These are phyloP conservation scores for Magnolia changhungtana DNA, from an alignment of 164 flowering plant genomes.

Conservation along the genomic window DNA sequence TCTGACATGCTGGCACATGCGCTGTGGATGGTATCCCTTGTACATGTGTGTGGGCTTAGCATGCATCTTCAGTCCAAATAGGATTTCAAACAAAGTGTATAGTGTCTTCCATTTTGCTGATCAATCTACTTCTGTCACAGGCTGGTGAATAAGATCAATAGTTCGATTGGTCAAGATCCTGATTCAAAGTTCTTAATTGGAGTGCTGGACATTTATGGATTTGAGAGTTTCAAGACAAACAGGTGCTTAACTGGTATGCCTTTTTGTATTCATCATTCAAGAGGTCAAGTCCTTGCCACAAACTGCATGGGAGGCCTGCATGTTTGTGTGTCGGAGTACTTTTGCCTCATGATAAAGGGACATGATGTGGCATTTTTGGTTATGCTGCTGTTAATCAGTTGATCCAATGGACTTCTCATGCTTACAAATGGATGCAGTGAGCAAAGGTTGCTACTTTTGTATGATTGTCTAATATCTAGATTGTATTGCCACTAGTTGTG, in stretches of 20 bases:
- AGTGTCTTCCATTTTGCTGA: background rate
- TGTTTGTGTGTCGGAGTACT: background rate
- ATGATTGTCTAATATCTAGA: background rate
- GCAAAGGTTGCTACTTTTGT: background rate
- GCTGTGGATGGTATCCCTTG: background rate
- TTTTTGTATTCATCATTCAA: constrained; percentile 39
- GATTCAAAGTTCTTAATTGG: constrained; percentile 81
- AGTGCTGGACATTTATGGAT: constrained; percentile 98
- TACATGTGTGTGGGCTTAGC: background rate
- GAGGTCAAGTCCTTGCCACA: constrained; percentile 23
- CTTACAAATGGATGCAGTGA: background rate
- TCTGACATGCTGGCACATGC: background rate
- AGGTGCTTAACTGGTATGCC: constrained; percentile 97
- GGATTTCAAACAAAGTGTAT: background rate
- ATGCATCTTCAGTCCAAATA: background rate
- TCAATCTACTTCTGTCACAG: constrained; percentile 32
- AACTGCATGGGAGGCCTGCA: constrained; percentile 17
- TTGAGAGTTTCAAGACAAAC: constrained; percentile 99
- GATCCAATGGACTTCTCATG: background rate
- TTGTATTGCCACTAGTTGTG: background rate
- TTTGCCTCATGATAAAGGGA: constrained; percentile 2
- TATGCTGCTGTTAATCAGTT: background rate
- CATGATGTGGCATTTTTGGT: background rate
- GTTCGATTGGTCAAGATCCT: constrained; percentile 95
- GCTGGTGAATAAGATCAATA: constrained; percentile 88